Evolutionary conservation across 768 basidiomycete species (phyloP).

Genomic region (Lactarius quietus): DNA sequence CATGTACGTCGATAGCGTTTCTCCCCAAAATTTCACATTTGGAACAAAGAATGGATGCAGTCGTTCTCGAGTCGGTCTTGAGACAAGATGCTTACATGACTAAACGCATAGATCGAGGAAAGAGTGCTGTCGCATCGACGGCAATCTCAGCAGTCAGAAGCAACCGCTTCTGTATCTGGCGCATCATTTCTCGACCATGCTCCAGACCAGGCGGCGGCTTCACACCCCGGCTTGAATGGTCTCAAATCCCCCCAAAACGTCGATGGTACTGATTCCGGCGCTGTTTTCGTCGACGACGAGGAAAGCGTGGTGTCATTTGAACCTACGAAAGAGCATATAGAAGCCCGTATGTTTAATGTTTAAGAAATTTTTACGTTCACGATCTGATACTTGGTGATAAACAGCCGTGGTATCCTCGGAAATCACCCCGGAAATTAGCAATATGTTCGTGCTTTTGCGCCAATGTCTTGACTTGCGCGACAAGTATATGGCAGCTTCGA

Average conservation of each 20-base stretch:
- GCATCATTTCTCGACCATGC: constrained; percentile 25
- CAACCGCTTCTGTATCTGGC: constrained; percentile 35
- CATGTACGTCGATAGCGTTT: constrained; percentile 48
- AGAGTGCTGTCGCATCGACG: constrained; percentile 66
- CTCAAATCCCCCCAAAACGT: constrained; percentile 4
- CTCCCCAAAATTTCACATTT: background rate
- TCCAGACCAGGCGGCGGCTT: background rate
- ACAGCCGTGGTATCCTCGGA: constrained; percentile 9
- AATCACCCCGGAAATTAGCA: constrained; percentile 30
- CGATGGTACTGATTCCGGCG: constrained; percentile 4
- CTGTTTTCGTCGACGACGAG: constrained; percentile 6
- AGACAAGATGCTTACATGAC: constrained; percentile 7
- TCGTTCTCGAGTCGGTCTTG: background rate
- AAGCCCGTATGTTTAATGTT: constrained; percentile 3
- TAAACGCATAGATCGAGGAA: constrained; percentile 58
- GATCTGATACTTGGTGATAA: constrained; percentile 14
- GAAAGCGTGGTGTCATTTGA: constrained; percentile 5
- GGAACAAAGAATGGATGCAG: background rate
- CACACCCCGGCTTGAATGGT: background rate
- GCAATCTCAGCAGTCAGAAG: constrained; percentile 44
- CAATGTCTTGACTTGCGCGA: constrained; percentile 89
- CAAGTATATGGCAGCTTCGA: constrained; percentile 87
- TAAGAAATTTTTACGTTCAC: constrained; percentile 21
- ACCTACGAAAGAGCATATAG: constrained; percentile 11
- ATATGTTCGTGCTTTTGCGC: constrained; percentile 67